A percentile compares a stretch with the other conserved stretches of the same genome.
These are phyloP conservation scores for Parathielavia hyrcaniae DNA, from an alignment of 495 filamentous ascomycete species.

Conservation along the genomic window DNA sequence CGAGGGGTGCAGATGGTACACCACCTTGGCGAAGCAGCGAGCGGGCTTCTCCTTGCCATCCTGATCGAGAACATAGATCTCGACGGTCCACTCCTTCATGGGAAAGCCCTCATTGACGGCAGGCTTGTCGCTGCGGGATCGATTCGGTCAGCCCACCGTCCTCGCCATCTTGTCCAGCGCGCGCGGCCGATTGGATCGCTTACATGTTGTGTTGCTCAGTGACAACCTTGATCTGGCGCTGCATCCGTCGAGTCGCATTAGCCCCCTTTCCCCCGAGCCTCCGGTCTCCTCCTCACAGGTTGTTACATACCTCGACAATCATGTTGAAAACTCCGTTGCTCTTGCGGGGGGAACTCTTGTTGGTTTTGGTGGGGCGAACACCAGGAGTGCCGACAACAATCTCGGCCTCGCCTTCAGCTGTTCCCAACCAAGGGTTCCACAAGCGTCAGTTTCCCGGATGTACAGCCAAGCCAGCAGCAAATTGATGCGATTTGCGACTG, in stretches of 20 bases:
- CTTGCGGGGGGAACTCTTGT: background rate
- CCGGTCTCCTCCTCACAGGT: too few species aligned
- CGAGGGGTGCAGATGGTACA: constrained; percentile 87
- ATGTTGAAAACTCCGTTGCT: constrained; percentile 18
- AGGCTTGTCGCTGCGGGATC: constrained; percentile 51
- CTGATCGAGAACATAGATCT: constrained; percentile 57
- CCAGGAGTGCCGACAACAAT: constrained; percentile 3
- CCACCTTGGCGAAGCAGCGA: constrained; percentile 80
- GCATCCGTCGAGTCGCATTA: constrained; percentile 13
- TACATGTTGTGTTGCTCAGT: constrained; percentile 87
- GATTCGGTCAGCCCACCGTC: constrained; percentile 9
- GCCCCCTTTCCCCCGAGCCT: background rate
- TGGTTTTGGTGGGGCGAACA: background rate
- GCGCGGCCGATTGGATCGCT: constrained; percentile 33
- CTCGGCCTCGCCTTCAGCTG: background rate
- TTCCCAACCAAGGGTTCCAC: background rate
- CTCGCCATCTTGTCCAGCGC: background rate
- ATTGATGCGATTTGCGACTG: background rate
- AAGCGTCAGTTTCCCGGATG: background rate
- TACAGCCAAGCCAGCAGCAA: background rate
- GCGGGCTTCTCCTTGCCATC: constrained; percentile 65
- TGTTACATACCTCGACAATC: constrained; percentile 30
- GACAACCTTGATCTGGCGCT: constrained; percentile 83
- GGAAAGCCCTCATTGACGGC: constrained; percentile 81
- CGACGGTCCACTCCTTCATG: constrained; percentile 69